A percentile compares a stretch with the other conserved stretches of the same genome.
phyloP scores from a whole-genome alignment of 1,284 basidiomycete species.

The Retiboletus flavoniger region DNA sequence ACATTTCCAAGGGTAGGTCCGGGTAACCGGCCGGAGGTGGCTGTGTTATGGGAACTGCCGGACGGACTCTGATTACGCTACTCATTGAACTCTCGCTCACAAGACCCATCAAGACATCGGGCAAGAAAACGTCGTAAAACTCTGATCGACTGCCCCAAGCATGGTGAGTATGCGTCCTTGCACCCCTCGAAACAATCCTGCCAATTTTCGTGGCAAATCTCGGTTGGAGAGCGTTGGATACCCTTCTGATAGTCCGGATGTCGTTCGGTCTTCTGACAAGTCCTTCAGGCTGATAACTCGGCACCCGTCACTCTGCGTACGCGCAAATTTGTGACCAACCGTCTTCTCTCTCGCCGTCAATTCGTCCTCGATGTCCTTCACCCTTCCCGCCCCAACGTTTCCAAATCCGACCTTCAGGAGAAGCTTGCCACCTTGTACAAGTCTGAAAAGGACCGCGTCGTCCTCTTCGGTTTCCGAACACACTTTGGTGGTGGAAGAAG shows the following conservation, averaged over 20 bases:
- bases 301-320: conserved; percentile 97
- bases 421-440: conserved; percentile 86
- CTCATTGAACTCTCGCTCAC: conserved; percentile 5
- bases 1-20: background rate
- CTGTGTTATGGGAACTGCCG: conserved; percentile 29
- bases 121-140: conserved; percentile 23
- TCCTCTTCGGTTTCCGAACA: conserved; percentile 83
- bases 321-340: conserved; percentile 99
- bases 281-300: conserved; percentile 68
- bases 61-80: conserved; percentile 25
- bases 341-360: conserved; percentile 90
- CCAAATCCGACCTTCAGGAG: conserved; percentile 90
- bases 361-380: conserved; percentile 96
- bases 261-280: conserved; percentile 15
- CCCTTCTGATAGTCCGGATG: conserved; percentile 18
- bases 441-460: conserved; percentile 73
- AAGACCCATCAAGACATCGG: conserved; percentile 24
- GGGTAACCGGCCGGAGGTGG: conserved; percentile 15
- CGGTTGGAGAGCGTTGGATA: conserved; percentile 25
- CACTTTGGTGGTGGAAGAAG: conserved; percentile 98
- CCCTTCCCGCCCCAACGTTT: conserved; percentile 93
- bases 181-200: background rate
- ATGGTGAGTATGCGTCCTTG: conserved; percentile 29
- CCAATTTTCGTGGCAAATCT: conserved; percentile 7
- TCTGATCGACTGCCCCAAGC: conserved; percentile 14